Conservation (phyloP, 495 filamentous ascomycete species). For the Penicillium subrubescens region DNA sequence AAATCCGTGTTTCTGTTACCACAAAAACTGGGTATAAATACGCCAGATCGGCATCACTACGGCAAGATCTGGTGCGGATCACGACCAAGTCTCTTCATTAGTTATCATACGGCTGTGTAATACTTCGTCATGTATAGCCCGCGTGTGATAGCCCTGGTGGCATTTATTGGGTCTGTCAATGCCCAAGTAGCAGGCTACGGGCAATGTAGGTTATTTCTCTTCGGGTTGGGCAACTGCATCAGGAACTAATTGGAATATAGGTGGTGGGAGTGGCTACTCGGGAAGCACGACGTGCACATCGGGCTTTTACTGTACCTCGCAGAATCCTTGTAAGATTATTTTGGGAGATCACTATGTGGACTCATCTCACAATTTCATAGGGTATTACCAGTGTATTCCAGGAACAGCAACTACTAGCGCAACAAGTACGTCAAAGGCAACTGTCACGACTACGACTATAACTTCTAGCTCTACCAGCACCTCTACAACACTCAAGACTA, state of each 20-base stretch:
- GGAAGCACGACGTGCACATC: slow-evolving; percentile 19
- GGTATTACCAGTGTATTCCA: slow-evolving; percentile 22
- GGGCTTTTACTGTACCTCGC: slow-evolving; percentile 21
- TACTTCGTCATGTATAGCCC: slow-evolving; percentile 12
- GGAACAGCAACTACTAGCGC: slow-evolving; percentile 14
- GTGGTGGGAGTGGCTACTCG: slow-evolving; percentile 20
- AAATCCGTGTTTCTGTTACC: not conserved
- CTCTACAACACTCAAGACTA: slow-evolving; percentile 13
- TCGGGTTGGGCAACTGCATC: not conserved
- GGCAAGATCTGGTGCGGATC: not conserved
- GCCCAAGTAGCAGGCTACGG: slow-evolving; percentile 21
- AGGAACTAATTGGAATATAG: not conserved
- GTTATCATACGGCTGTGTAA: not conserved
- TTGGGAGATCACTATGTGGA: not conserved
- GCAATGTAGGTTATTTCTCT: slow-evolving; percentile 12
- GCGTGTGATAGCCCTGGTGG: slow-evolving; percentile 11
- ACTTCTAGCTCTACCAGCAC: slow-evolving; percentile 4
- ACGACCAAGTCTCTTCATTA: not conserved
- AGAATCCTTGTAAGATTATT: slow-evolving; percentile 19
- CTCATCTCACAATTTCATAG: slow-evolving; percentile 3
- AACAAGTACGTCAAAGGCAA: not conserved
- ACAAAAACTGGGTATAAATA: not conserved
- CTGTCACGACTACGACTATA: slow-evolving; percentile 8
- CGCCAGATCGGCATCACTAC: not conserved
- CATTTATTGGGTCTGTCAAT: slow-evolving; percentile 12